These are phyloP conservation scores for Begonia peltatifolia DNA, from an alignment of 306 rosid genomes.

Conservation along the genomic window DNA sequence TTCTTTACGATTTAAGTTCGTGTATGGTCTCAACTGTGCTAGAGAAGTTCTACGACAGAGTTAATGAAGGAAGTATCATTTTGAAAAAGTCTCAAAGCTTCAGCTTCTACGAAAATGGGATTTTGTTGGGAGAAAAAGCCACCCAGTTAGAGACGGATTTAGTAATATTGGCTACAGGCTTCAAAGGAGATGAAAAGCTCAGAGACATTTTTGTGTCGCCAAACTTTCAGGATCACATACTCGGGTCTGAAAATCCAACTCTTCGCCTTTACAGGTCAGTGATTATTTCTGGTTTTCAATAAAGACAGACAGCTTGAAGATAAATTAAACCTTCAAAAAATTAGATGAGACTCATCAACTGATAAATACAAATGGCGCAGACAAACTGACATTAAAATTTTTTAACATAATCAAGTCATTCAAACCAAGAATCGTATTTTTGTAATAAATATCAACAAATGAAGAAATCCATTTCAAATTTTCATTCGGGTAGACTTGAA, in stretches of 20 bases:
- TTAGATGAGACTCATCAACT: too few species aligned
- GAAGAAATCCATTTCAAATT: too few species aligned
- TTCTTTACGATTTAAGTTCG: slow-evolving; percentile 29
- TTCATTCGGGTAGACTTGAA: too few species aligned
- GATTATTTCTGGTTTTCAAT: too few species aligned
- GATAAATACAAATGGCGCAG: too few species aligned
- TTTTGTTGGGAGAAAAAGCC: slow-evolving; percentile 32
- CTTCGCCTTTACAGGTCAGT: slow-evolving; percentile 50
- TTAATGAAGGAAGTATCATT: slow-evolving; percentile 47
- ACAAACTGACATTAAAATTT: too few species aligned
- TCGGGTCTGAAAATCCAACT: slow-evolving; percentile 17
- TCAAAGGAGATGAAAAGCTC: slow-evolving; percentile 48
- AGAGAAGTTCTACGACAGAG: slow-evolving; percentile 40
- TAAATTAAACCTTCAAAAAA: too few species aligned
- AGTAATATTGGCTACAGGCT: slow-evolving; percentile 54
- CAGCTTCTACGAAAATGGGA: slow-evolving; percentile 35
- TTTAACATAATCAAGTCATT: too few species aligned
- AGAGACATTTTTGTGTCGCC: slow-evolving; percentile 36
- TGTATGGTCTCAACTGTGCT: slow-evolving; percentile 30
- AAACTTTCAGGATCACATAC: slow-evolving; percentile 27
- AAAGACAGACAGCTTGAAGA: too few species aligned
- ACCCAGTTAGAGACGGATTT: slow-evolving; percentile 24
- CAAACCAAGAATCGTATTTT: too few species aligned
- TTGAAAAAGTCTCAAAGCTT: slow-evolving; percentile 33
- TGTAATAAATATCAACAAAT: too few species aligned